Evolutionary conservation across 371 early-diverging fungal genomes (phyloP), one percentile per base, ranked within the genome.

Genomic region (Encephalitozoon cuniculi): DNA sequence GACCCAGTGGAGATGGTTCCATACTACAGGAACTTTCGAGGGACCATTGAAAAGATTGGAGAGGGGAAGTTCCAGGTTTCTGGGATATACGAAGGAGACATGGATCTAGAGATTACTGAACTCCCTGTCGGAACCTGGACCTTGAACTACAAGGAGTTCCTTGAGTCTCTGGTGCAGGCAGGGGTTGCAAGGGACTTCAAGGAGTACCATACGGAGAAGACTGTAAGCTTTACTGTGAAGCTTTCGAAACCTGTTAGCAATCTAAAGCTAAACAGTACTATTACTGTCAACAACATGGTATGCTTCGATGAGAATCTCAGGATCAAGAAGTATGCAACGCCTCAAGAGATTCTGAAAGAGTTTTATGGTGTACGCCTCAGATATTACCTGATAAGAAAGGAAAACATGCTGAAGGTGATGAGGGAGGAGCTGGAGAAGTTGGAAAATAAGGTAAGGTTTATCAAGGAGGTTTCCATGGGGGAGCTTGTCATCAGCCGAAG

Each of bases 41-140:
- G 84, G 40, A 44, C 70, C 2, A 82, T 83, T 23, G 86, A 86
- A 34, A 76, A 83, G 54, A 79, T 85, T 39, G 85, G 77, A 1
- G 74, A 83, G 23, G 88, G 88, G 55, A 88, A 87, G 79, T 96
- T 87, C 84, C 87, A 84, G 54, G 87, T 90, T 0, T 83, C 86
- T 4, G 97, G 99, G 23, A 84, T 81, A 4, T 89, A 91, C 52
- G 80, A 87, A 15, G 89, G 89, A 7, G 90, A 90, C n/a, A 89
- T 87, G 25, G 70, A 51, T 7, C 81, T 97, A 51, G 87, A 90
- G 59, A 91, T 99, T 41, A 89, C 91, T 0, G 99, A 99, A 84
- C 87, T 98, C 15, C 98, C 99, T 0, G 87, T 99, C 32, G 89
- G 92, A 40, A 79, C 86, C 2, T 98, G 97, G 97, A 97, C 96